These are phyloP conservation scores for Vigna mungo DNA, from an alignment of 306 rosid genomes.

Conservation along the genomic window DNA sequence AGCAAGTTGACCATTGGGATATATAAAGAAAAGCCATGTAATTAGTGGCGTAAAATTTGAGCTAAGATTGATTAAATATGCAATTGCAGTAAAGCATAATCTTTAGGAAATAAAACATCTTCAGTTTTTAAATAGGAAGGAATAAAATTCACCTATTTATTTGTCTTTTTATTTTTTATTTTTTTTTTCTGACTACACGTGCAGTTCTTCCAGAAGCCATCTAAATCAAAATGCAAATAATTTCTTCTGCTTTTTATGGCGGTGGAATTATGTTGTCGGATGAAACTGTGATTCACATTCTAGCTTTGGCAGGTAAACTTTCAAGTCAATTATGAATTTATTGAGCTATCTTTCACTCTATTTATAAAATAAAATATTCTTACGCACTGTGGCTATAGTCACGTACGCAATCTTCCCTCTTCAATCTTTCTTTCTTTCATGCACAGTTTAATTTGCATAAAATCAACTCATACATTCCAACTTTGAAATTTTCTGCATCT, in stretches of 20 bases:
- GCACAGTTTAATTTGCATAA: background rate
- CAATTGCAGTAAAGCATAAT: no score
- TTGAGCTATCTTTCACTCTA: background rate
- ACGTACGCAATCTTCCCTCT: background rate
- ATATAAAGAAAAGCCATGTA: no score
- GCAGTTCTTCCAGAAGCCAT: background rate
- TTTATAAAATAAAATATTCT: background rate
- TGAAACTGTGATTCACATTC: no score
- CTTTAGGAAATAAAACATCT: no score
- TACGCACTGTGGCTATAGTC: background rate
- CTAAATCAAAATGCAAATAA: background rate
- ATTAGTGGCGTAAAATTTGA: no score
- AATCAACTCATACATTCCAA: background rate
- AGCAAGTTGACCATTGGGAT: no score
- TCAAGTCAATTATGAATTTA: slow-evolving; percentile 6
- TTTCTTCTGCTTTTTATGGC: background rate
- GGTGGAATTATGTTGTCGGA: background rate
- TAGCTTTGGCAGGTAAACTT: background rate
- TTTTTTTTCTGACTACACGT: background rate
- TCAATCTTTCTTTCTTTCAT: background rate
- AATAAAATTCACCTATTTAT: background rate
- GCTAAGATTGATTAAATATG: no score
- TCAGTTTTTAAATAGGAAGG: no score
- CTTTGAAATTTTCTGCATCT: background rate
- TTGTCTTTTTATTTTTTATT: background rate